These are phyloP conservation scores for Chlamydomonas schloesseri DNA, from an alignment of 139 green algal species.

Conservation along the genomic window DNA sequence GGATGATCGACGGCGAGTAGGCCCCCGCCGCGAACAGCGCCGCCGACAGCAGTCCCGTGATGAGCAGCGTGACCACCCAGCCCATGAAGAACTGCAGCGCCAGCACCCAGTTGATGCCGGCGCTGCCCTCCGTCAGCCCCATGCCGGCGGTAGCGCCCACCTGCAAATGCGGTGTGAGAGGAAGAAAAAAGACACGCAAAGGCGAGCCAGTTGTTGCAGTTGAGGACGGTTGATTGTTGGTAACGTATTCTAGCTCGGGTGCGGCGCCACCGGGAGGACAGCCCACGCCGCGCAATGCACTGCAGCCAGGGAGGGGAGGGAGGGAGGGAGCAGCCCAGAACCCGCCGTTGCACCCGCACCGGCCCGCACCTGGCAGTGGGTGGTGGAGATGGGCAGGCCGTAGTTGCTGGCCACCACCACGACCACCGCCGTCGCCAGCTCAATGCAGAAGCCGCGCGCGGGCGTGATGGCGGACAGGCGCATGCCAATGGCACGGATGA, in stretches of 20 bases:
- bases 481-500: conserved; percentile 60
- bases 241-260: too few relatives aligned
- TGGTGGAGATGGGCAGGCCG: conserved; percentile 69
- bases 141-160: conserved; percentile 44
- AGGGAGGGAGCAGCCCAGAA: too few relatives aligned
- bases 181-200: too few relatives aligned
- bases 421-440: conserved; percentile 67
- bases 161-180: background rate
- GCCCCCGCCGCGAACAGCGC: conserved; percentile 32
- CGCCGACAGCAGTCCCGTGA: conserved; percentile 25
- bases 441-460: conserved; percentile 76
- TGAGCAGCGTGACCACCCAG: conserved; percentile 47
- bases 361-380: conserved; percentile 63
- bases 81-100: conserved; percentile 21
- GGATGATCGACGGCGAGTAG: background rate
- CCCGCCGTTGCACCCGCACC: too few relatives aligned
- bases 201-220: too few relatives aligned
- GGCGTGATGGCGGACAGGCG: conserved; percentile 61
- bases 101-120: conserved; percentile 43
- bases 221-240: too few relatives aligned
- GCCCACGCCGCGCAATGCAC: too few relatives aligned
- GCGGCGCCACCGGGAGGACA: too few relatives aligned
- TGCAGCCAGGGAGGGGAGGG: too few relatives aligned
- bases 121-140: conserved; percentile 42
- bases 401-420: conserved; percentile 63